A percentile compares a stretch with the other conserved stretches of the same genome.
phyloP scores from a whole-genome alignment of 2,329 filamentous ascomycete species.

The Tolypocladium inflatum region DNA sequence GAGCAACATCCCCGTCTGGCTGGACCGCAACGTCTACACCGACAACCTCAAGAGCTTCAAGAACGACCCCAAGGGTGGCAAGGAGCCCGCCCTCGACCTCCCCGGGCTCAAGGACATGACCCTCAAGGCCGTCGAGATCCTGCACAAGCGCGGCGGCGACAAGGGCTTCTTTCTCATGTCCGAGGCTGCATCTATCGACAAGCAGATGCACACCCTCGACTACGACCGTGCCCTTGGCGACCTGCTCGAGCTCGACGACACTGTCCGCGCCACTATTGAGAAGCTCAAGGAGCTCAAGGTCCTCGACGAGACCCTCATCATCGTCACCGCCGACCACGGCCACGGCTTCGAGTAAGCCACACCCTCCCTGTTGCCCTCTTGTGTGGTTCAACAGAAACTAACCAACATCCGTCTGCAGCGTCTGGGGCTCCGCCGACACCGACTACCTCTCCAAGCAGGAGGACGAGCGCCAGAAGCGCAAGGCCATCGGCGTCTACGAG shows the following conservation, averaged over 20 bases:
- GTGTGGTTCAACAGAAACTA: conserved; percentile 4
- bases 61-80: conserved; percentile 60
- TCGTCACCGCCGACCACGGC: conserved; percentile 82
- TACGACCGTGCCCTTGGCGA: conserved; percentile 81
- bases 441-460: conserved; percentile 59
- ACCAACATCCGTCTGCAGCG: conserved; percentile 22
- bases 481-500: conserved; percentile 64
- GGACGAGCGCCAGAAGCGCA: conserved; percentile 62
- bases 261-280: conserved; percentile 62
- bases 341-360: conserved; percentile 64
- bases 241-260: conserved; percentile 78
- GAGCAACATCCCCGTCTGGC: conserved; percentile 71
- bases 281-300: conserved; percentile 57
- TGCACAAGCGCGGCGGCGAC: conserved; percentile 55
- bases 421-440: conserved; percentile 75
- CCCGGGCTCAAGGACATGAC: conserved; percentile 87
- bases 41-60: conserved; percentile 56
- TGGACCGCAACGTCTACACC: conserved; percentile 74
- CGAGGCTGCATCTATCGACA: conserved; percentile 78
- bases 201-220: conserved; percentile 81
- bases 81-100: conserved; percentile 58
- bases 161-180: conserved; percentile 83
- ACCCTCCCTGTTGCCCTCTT: neutral
- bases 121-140: conserved; percentile 72
- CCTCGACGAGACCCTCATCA: conserved; percentile 65